Evolutionary conservation across 805 yeast species (phyloP).

Genomic region (Ogataea trehaloabstinens): DNA sequence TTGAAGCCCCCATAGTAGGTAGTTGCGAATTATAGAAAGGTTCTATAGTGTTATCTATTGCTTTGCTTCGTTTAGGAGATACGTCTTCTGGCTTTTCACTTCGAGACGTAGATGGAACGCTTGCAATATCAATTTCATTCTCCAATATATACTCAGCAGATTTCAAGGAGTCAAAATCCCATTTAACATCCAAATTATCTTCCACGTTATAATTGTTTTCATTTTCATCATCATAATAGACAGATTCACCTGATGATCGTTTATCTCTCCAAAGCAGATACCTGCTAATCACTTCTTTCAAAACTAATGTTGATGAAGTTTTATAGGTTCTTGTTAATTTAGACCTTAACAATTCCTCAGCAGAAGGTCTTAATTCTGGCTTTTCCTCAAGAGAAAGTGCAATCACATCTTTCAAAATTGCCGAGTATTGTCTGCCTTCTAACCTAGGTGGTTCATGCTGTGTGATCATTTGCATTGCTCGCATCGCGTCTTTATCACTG

Average conservation of each 20-base stretch:
- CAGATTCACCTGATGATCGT: slow-evolving; percentile 52
- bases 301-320: slow-evolving; percentile 52
- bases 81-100: not conserved
- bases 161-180: slow-evolving; percentile 88
- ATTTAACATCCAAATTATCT: slow-evolving; percentile 51
- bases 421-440: slow-evolving; percentile 83
- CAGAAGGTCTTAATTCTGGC: slow-evolving; percentile 82
- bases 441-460: slow-evolving; percentile 92
- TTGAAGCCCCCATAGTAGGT: slow-evolving; percentile 19
- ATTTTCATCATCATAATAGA: slow-evolving; percentile 42
- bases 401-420: slow-evolving; percentile 77
- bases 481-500: slow-evolving; percentile 88
- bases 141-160: slow-evolving; percentile 71
- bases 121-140: slow-evolving; percentile 52
- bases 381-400: slow-evolving; percentile 93
- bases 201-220: slow-evolving; percentile 27
- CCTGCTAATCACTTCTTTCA: slow-evolving; percentile 73
- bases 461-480: slow-evolving; percentile 93
- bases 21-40: slow-evolving; percentile 14
- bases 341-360: slow-evolving; percentile 77
- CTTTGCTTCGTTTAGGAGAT: slow-evolving; percentile 8
- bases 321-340: slow-evolving; percentile 67
- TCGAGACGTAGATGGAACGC: slow-evolving; percentile 11
- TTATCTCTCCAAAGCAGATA: slow-evolving; percentile 76
- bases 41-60: slow-evolving; percentile 16